These are phyloP conservation scores for Cystobasidium onofrii DNA, from an alignment of 768 basidiomycete genomes.

Conservation along the genomic window DNA sequence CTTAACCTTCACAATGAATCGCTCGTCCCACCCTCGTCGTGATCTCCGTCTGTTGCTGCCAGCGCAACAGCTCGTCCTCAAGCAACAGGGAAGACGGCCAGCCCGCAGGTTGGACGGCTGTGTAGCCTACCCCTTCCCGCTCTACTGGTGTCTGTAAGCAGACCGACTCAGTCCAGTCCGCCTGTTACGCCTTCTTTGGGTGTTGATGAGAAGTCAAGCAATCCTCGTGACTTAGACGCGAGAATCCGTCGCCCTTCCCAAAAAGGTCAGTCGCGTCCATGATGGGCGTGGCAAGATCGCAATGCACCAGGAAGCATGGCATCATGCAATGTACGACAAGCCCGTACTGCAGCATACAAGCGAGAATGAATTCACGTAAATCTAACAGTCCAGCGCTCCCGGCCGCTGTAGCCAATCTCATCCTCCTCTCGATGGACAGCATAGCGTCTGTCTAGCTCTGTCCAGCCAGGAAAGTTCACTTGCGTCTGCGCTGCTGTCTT, in stretches of 20 bases:
- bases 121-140: not conserved
- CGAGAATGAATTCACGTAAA: not conserved
- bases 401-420: conserved; percentile 16
- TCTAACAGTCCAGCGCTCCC: conserved; percentile 15
- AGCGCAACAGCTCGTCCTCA: not conserved
- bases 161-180: not conserved
- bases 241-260: too few species aligned
- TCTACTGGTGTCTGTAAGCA: not conserved
- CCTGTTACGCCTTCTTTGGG: not conserved
- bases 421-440: conserved; percentile 10
- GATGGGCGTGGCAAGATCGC: not conserved
- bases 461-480: not conserved
- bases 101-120: not conserved
- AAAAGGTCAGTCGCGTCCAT: not conserved
- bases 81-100: not conserved
- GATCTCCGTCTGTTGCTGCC: too few species aligned
- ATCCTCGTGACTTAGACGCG: not conserved
- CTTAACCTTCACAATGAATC: not conserved
- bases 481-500: not conserved
- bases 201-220: not conserved
- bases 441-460: conserved; percentile 1
- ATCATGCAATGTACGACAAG: too few species aligned
- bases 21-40: not conserved
- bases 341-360: too few species aligned
- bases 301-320: not conserved